Conservation (phyloP, 495 filamentous ascomycete species). For the Cairneyella variabilis region DNA sequence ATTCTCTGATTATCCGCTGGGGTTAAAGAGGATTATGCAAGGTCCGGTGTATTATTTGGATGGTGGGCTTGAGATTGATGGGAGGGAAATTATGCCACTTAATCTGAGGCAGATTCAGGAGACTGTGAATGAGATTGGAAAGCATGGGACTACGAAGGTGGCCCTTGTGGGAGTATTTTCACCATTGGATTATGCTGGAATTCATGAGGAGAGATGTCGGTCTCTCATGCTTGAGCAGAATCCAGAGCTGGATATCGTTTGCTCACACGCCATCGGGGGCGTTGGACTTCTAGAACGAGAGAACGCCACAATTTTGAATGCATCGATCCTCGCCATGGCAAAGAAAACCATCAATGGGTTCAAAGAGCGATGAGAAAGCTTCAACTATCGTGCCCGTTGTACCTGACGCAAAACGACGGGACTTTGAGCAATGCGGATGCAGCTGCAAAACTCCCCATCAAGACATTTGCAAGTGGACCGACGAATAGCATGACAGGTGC, state of each 20-base stretch:
- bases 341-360: conserved; percentile 45
- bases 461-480: conserved; percentile 48
- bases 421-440: conserved; percentile 43
- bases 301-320: conserved; percentile 53
- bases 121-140: conserved; percentile 36
- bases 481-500: conserved; percentile 55
- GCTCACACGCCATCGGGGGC: conserved; percentile 40
- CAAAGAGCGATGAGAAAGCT: conserved; percentile 39
- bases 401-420: conserved; percentile 54
- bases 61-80: conserved; percentile 43
- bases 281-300: conserved; percentile 51
- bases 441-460: conserved; percentile 45
- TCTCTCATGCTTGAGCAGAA: conserved; percentile 36
- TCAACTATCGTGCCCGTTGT: conserved; percentile 44
- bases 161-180: conserved; percentile 56
- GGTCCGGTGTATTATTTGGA: conserved; percentile 38
- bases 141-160: conserved; percentile 41
- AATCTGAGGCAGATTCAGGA: conserved; percentile 39
- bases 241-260: conserved; percentile 40
- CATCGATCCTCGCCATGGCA: conserved; percentile 45
- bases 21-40: conserved; percentile 44
- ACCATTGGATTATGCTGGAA: conserved; percentile 44
- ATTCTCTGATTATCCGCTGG: conserved; percentile 43
- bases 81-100: conserved; percentile 39
- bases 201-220: conserved; percentile 36